These are phyloP conservation scores for Dactylellina drechsleri DNA, from an alignment of 2,329 filamentous ascomycete genomes.

Conservation along the genomic window DNA sequence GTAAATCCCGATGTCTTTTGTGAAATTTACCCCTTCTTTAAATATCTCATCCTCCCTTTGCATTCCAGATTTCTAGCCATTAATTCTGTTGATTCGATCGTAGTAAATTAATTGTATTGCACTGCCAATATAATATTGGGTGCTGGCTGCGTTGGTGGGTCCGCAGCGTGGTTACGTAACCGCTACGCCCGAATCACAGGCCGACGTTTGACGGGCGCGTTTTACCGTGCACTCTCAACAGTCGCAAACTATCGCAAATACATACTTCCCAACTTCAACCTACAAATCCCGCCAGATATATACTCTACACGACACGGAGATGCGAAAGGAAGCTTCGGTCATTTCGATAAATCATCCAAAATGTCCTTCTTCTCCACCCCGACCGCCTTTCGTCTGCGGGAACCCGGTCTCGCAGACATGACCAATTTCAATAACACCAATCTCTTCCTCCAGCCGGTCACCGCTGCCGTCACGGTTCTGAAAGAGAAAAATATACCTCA, in stretches of 20 bases:
- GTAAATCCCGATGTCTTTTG: background rate
- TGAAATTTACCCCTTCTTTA: background rate
- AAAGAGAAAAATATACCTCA: constrained; percentile 33
- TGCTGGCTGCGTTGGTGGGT: background rate
- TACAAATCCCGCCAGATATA: background rate
- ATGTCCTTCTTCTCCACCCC: constrained; percentile 65
- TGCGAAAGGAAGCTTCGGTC: background rate
- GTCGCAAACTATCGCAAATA: constrained; percentile 19
- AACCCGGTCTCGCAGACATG: constrained; percentile 12
- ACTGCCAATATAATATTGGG: background rate
- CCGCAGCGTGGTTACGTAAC: constrained; percentile 31
- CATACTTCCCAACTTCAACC: constrained; percentile 14
- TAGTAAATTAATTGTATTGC: no score
- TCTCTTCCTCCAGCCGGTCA: constrained; percentile 31
- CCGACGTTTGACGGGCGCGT: background rate
- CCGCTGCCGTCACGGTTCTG: constrained; percentile 17
- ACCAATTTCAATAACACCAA: constrained; percentile 42
- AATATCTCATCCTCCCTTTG: background rate
- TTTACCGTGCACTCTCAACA: background rate
- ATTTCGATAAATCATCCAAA: constrained; percentile 7
- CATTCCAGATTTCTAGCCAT: background rate
- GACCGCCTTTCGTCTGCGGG: constrained; percentile 52
- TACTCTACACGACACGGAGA: constrained; percentile 3
- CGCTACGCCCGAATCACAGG: constrained; percentile 9
- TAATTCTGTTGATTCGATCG: no score